Evolutionary conservation across 139 green algal species (phyloP), one percentile per base, ranked within the genome.

Genomic region (Chlamydomonas applanata): DNA sequence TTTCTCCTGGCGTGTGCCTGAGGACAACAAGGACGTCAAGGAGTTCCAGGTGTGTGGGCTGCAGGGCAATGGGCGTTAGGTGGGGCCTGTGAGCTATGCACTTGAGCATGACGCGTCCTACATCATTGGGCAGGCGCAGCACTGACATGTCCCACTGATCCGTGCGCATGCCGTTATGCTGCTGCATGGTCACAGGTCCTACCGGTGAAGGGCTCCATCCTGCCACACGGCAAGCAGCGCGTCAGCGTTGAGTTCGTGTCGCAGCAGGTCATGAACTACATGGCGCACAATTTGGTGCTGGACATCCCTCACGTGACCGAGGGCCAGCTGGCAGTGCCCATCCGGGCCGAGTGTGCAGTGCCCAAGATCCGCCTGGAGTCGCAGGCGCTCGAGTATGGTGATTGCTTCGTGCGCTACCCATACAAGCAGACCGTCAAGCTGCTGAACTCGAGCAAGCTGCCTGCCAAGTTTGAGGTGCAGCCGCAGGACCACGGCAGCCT

Each of bases 401-500:
- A 88, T 17, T 92, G 87, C 81, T 94, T 86, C 66, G 61, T 96
- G 54, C 79, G 87, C 19, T 70, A 90, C 69, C 82, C 85, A 0
- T 96, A 93, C 88, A 89, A 84, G 69, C 63, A 73, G 36, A 76
- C 65, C 29, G 5, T 89, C n/a, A 79, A 56, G 20, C 65, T 93
- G 30, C 34, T 78, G 16, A 96, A 96, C 66, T 73, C 87, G 29
- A 89, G 83, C 64, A 90, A 91, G 78, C 85, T 96, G 33, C 91
- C 91, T 5, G 89, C 86, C 56, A 92, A 92, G 75, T 93, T 92
- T 81, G 84, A 91, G 72, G 78, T 94, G 24, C 34, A 89, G 62
- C 78, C 73, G 3, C 89, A 94, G 82, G 88, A 94, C 53, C 40
- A 73, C 14, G 70, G 82, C 52, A 89, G 81, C 69, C 67, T 85